A percentile compares a stretch with the other conserved stretches of the same genome.
These are phyloP conservation scores for Nicotiana tomentosiformis DNA, from an alignment of 257 asterid species.

Conservation along the genomic window DNA sequence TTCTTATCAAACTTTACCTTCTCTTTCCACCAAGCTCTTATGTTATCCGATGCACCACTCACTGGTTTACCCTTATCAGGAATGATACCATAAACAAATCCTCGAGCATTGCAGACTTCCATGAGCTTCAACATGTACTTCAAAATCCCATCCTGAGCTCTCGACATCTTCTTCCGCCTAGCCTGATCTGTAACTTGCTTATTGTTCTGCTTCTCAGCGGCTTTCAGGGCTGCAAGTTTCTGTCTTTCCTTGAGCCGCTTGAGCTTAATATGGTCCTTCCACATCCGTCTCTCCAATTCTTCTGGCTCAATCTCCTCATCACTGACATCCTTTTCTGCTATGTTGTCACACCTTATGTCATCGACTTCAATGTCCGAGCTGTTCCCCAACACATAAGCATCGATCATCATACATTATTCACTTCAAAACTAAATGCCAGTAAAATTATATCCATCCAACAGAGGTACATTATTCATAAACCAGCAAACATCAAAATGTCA, in stretches of 20 bases:
- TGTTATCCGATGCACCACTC: constrained; percentile 60
- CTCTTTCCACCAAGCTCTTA: constrained; percentile 82
- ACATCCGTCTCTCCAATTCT: constrained; percentile 66
- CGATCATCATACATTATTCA: constrained; percentile 9
- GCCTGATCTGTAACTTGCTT: constrained; percentile 58
- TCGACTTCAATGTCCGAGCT: constrained; percentile 63
- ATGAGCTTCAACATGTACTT: constrained; percentile 69
- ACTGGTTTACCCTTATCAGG: constrained; percentile 75
- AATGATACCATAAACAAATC: constrained; percentile 67
- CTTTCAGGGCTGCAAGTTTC: constrained; percentile 45
- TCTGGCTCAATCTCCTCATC: constrained; percentile 67
- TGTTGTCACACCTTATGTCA: constrained; percentile 39
- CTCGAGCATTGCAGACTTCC: constrained; percentile 77
- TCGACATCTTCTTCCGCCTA: constrained; percentile 60
- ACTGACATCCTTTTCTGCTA: constrained; percentile 59
- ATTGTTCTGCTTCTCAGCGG: constrained; percentile 48
- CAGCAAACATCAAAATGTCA: not conserved
- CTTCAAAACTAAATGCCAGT: not conserved
- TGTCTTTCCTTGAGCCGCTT: constrained; percentile 59
- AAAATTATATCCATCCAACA: not conserved
- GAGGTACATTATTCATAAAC: not conserved
- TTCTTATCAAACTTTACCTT: constrained; percentile 60
- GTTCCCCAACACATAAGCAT: constrained; percentile 18
- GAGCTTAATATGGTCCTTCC: constrained; percentile 65
- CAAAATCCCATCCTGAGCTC: constrained; percentile 73